Conservation (phyloP, 169 alveolate genomes). For the Plasmodium knowlesi region DNA sequence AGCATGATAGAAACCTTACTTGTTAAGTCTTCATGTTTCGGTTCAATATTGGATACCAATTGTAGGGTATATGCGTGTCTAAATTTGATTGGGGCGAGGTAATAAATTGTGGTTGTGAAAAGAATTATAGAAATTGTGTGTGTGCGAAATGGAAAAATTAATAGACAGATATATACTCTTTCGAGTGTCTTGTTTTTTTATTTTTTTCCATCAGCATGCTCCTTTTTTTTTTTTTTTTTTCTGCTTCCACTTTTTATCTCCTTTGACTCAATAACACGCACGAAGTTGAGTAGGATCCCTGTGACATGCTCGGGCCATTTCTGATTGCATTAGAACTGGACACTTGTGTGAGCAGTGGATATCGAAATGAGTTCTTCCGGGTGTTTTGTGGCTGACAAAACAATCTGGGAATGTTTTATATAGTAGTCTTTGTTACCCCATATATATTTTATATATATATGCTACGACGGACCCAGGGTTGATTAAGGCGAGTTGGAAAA, state of each 20-base stretch:
- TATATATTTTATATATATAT: neutral
- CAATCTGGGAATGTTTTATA: neutral
- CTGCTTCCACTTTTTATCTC: neutral
- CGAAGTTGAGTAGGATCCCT: neutral
- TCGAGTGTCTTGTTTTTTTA: neutral
- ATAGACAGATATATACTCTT: neutral
- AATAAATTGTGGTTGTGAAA: neutral
- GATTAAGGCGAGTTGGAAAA: neutral
- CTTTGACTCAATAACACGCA: neutral
- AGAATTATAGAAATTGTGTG: neutral
- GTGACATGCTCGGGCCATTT: neutral
- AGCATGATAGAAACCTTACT: neutral
- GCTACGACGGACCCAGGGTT: constrained; percentile 8
- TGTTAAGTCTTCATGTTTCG: constrained; percentile 3
- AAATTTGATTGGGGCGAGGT: neutral
- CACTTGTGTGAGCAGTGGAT: neutral
- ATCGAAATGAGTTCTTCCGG: neutral
- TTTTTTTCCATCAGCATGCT: neutral
- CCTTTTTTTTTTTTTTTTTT: neutral
- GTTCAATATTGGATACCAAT: neutral
- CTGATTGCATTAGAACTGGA: neutral
- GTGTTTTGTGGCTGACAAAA: neutral
- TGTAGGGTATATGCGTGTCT: neutral
- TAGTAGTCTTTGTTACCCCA: neutral
- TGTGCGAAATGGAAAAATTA: neutral